Evolutionary conservation across 2,329 filamentous ascomycete genomes (phyloP).

Genomic region (Cladobotryum protrusum): DNA sequence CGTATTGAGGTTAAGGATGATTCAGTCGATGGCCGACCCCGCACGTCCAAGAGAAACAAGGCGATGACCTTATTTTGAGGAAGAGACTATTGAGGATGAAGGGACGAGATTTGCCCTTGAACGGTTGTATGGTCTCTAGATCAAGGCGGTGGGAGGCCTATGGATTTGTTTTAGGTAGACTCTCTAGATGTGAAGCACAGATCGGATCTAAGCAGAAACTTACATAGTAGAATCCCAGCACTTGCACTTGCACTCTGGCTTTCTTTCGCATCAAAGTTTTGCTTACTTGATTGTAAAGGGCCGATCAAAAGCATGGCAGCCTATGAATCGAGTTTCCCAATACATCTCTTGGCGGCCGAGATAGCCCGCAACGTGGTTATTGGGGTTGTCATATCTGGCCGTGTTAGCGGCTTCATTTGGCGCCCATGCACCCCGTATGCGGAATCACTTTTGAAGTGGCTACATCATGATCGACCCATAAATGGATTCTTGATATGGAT

Average conservation of each 20-base stretch:
- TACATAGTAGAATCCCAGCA: not conserved
- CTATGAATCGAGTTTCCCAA: not conserved
- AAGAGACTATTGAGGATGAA: not conserved
- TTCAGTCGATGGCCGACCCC: not conserved
- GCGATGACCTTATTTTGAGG: not conserved
- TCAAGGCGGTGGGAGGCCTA: slow-evolving; percentile 2
- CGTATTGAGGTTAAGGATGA: slow-evolving; percentile 17
- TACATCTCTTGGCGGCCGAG: not conserved
- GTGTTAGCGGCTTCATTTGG: slow-evolving; percentile 11
- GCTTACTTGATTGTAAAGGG: too few relatives aligned
- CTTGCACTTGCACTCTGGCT: too few relatives aligned
- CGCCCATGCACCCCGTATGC: slow-evolving; percentile 12
- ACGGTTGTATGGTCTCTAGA: not conserved
- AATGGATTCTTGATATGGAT: too few relatives aligned
- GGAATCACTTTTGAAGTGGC: slow-evolving; percentile 5
- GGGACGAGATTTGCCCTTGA: not conserved
- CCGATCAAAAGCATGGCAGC: too few relatives aligned
- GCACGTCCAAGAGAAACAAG: not conserved
- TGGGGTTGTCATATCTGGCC: not conserved
- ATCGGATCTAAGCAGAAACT: slow-evolving; percentile 7
- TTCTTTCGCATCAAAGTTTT: too few relatives aligned
- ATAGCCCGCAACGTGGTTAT: not conserved
- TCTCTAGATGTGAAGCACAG: slow-evolving; percentile 9
- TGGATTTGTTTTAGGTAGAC: slow-evolving; percentile 10
- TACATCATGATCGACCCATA: not conserved